Evolutionary conservation across 345 rosid genomes (phyloP), one percentile per base, ranked within the genome.

Genomic region (Combretum micranthum): DNA sequence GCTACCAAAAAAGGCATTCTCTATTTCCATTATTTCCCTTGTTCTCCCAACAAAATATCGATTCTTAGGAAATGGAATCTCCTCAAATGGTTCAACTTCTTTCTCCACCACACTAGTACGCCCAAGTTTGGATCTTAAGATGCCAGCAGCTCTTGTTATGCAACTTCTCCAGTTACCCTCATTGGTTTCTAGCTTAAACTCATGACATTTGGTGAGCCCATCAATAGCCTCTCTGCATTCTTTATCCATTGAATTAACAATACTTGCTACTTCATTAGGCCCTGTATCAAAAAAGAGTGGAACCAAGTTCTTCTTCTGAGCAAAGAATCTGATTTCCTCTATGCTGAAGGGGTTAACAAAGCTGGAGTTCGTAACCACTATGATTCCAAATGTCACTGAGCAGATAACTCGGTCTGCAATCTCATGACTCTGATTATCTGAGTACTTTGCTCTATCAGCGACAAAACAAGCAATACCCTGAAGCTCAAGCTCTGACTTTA

Each of bases 391-490:
- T 21, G 92, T 77, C 49, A 81, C 95, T 7, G 96, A 84, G 59
- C 92, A 80, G 55, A 91, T 88, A 68, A 88, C 85, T 67, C 92
- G 70, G 68, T 91, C 96, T 0, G 93, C 87, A 57, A 88, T 84
- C 73, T 88, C 95, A 59, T 91, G 88, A 62, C 95, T 88, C 74
- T 91, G 95, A 13, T 64, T 66, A 60, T 86, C 85, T 0, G 90
- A 78, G 61, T 84, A 91, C 70, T 80, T 86, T 0, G 95, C 88
- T 70, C 95, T 76, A 47, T 91, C 98, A 7, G 92, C 95, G 16
- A 88, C 84, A 50, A 91, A 91, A 56, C 96, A 88, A 53, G 92
- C 98, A 55, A 91, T 88, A 3, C 98, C 96, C 72, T 88, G 92
- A 62, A 88, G 80, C 80, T 91, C 95, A 46, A 86, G 88, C 76